phyloP scores from a whole-genome alignment of 202 grass and related monocot species.

The Cymbopogon flexuosus region DNA sequence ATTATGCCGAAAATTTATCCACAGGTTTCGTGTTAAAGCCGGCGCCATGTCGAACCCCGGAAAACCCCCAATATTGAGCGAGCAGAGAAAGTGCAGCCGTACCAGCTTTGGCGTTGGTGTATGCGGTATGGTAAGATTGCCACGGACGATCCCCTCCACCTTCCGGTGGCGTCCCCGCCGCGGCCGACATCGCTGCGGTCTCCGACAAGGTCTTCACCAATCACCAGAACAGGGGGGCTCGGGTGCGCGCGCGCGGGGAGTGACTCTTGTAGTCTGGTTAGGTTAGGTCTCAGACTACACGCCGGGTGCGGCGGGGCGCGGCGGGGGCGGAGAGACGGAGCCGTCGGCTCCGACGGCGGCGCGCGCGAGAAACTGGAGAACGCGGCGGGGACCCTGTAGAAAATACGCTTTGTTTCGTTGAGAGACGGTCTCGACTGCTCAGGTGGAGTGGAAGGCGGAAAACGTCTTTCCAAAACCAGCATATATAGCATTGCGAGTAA shows the following conservation, averaged over 20 bases:
- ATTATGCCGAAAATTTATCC: background rate
- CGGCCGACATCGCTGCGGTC: slow-evolving; percentile 33
- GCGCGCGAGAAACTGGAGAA: background rate
- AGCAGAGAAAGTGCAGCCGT: background rate
- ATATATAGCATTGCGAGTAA: no score
- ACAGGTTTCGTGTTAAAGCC: background rate
- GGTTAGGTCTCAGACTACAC: background rate
- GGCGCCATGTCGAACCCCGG: background rate
- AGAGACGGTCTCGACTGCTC: no score
- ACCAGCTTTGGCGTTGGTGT: slow-evolving; percentile 97
- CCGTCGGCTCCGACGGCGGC: background rate
- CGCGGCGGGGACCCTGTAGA: background rate
- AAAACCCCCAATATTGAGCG: slow-evolving; percentile 1
- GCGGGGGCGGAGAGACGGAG: background rate
- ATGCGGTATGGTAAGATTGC: slow-evolving; percentile 84
- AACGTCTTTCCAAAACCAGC: no score
- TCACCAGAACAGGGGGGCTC: background rate
- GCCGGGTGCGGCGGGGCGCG: background rate
- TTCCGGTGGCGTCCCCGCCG: slow-evolving; percentile 25
- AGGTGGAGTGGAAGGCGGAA: no score
- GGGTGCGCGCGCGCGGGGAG: background rate
- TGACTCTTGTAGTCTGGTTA: background rate
- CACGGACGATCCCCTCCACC: slow-evolving; percentile 59
- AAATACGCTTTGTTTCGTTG: no score
- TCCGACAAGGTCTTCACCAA: background rate